Evolutionary conservation across 257 asterid species (phyloP), one percentile per base, ranked within the genome.

Genomic region (Solanum tarijense): DNA sequence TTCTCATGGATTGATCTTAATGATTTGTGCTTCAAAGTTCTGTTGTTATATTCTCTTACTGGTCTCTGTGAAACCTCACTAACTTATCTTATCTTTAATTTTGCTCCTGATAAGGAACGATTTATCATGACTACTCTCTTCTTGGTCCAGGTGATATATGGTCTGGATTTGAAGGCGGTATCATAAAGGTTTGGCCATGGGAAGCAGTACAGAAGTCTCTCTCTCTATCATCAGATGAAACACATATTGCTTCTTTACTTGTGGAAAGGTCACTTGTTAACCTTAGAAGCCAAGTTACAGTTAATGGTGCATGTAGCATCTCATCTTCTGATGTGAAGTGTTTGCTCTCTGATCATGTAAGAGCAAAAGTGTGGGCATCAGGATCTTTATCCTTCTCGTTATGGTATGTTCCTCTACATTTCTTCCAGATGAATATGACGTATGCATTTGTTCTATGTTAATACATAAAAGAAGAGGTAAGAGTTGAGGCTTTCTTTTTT

Each of bases 121-220:
- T 79, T 13, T 18, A 46, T 81, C 69, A 82, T 82, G 71, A 82
- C 71, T 48, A 31, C 86, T 48, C 6, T 34, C 71, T 82, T 82
- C 71, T 75, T 86, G 79, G 35, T 90, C 39, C 85, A 97, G 99
- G 99, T 90, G 99, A 97, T 91, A 68, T 97, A 84, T 97, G 99
- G 99, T 90, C 99, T 32, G 99, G 99, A 36, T 94, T 97, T 29
- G 99, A 97, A 88, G 91, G 93, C 12, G 99, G 99, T 36, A 35
- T 36, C 32, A 92, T 97, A 83, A 92, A 94, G 89, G 93, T 97
- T 82, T 97, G 98, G 99, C 98, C 98, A 18, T 91, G 98, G 98
- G 98, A 96, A 94, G 90, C 94, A 29, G 89, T 96, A 75, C 98
- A 96, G 71, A 97, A 96, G 87, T 97, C 99, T 83, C 89, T 96